Percentiles rank a stretch among this genome's conserved stretches.
Conservation (phyloP, 208 protist species). For the Crithidia thermophila region DNA sequence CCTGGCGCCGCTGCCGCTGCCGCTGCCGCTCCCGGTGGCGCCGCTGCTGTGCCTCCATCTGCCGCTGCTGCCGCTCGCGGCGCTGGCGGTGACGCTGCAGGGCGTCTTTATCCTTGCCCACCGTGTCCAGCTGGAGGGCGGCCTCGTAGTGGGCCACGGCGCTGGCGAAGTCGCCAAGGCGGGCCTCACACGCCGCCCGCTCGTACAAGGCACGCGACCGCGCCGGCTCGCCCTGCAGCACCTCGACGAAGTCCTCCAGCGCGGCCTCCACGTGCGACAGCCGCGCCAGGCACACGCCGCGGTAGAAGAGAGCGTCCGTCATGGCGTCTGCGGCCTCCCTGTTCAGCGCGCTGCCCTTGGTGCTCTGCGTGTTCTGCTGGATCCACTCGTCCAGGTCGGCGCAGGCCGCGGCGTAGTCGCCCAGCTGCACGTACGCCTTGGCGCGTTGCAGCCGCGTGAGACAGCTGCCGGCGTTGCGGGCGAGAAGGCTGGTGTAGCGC, state of each 20-base stretch:
- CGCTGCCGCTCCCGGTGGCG: not conserved
- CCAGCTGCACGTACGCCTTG: slow-evolving; percentile 42
- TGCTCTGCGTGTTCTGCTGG: slow-evolving; percentile 8
- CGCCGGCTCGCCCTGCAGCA: slow-evolving; percentile 55
- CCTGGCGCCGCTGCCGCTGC: too few relatives aligned
- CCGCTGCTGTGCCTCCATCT: slow-evolving; percentile 6
- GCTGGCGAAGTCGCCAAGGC: slow-evolving; percentile 61
- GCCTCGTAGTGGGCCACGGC: slow-evolving; percentile 86
- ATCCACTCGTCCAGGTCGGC: slow-evolving; percentile 46
- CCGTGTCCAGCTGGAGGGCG: slow-evolving; percentile 57
- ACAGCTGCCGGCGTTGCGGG: slow-evolving; percentile 21
- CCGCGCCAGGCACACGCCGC: slow-evolving; percentile 54
- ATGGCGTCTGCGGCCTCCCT: slow-evolving; percentile 5
- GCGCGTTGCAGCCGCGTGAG: slow-evolving; percentile 40
- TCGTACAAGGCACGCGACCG: slow-evolving; percentile 72
- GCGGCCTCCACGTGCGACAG: slow-evolving; percentile 60
- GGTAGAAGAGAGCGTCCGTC: slow-evolving; percentile 40
- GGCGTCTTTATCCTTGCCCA: slow-evolving; percentile 14
- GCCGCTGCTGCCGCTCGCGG: slow-evolving; percentile 3
- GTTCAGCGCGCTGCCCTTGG: not conserved
- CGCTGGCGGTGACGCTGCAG: slow-evolving; percentile 15
- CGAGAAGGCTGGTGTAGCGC: slow-evolving; percentile 25
- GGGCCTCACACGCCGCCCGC: slow-evolving; percentile 73
- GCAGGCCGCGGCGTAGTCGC: slow-evolving; percentile 40
- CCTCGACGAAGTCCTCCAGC: slow-evolving; percentile 61